Percentiles rank a stretch among this genome's conserved stretches.
Conservation (phyloP, 257 asterid genomes). For the Scutellaria galericulata region DNA sequence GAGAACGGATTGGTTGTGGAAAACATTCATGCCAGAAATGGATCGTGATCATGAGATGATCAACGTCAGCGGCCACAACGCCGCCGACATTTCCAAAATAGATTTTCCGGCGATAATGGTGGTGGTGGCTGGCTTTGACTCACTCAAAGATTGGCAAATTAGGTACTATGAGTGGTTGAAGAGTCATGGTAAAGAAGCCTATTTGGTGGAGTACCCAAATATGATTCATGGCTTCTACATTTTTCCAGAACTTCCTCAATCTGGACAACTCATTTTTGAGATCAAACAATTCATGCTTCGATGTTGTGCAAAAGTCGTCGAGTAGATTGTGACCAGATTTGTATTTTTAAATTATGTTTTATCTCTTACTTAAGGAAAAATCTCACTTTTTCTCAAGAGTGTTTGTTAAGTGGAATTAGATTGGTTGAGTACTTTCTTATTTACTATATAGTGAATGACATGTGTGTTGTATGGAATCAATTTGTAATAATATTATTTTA, state of each 20-base stretch:
- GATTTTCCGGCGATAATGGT: conserved; percentile 71
- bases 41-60: conserved; percentile 64
- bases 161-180: conserved; percentile 70
- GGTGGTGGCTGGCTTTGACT: conserved; percentile 70
- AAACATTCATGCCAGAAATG: conserved; percentile 54
- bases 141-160: conserved; percentile 72
- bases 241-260: conserved; percentile 64
- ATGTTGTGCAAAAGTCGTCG: too few relatives aligned
- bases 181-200: conserved; percentile 61
- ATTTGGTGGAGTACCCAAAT: conserved; percentile 61
- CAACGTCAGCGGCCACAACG: conserved; percentile 77
- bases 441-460: too few relatives aligned
- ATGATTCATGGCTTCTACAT: conserved; percentile 75
- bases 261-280: conserved; percentile 49
- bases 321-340: too few relatives aligned
- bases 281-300: conserved; percentile 45
- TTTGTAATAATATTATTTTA: too few relatives aligned
- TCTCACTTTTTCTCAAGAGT: too few relatives aligned
- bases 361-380: too few relatives aligned
- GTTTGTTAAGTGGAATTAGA: too few relatives aligned
- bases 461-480: too few relatives aligned
- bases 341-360: too few relatives aligned
- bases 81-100: conserved; percentile 56
- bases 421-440: too few relatives aligned
- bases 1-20: conserved; percentile 72